Base-by-base conservation (phyloP, 2,329 filamentous ascomycete genomes). In the Fusarium sp. region DNA sequence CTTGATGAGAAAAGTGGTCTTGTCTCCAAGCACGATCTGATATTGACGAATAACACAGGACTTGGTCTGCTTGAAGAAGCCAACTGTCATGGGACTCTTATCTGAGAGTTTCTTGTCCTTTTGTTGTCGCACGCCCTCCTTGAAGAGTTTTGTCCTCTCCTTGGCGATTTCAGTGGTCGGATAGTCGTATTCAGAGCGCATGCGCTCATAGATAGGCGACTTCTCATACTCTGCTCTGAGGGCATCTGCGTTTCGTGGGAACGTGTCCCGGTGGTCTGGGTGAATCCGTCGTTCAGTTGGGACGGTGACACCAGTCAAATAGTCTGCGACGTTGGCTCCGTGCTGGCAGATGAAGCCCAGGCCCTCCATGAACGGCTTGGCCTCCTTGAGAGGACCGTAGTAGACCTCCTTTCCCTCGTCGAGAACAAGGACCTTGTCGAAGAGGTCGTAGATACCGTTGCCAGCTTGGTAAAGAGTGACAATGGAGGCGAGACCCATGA, bases 391-490 rank as follows among this genome's bases (percentile, higher is more conserved):
- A 0, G 87, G 81, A 0, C 88, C 88, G 61, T 88, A 90, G 76
- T 83, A 91, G 41, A 90, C 81, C 65, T 91, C 74, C 59, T 86
- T 85, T 42, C 88, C 88, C 54, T 86, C 82, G 42, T 91, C 87
- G 4, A 91, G 80, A 8, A 91, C 82, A 0, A 91, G 78, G 0
- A 90, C 87, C 69, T 91, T 91, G 71, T 91, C 88, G 70, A 91
- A 91, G 0, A 88, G 79, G 25, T 89, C 78, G 71, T 89, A 90
- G 56, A 91, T 90, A 24, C 83, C 86, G 52, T 91, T 89, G 6
- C 87, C 86, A 4, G 89, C 88, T 70, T 91, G 89, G 70, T 91
- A 91, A 0, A 90, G 78, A 0, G 87, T 88, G 11, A 89, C 85
- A 42, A 89, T 85, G 1, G 85, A 83, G 0, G 85, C 77, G 5